Conservation (phyloP, 257 asterid genomes). For the Petunia secreta region DNA sequence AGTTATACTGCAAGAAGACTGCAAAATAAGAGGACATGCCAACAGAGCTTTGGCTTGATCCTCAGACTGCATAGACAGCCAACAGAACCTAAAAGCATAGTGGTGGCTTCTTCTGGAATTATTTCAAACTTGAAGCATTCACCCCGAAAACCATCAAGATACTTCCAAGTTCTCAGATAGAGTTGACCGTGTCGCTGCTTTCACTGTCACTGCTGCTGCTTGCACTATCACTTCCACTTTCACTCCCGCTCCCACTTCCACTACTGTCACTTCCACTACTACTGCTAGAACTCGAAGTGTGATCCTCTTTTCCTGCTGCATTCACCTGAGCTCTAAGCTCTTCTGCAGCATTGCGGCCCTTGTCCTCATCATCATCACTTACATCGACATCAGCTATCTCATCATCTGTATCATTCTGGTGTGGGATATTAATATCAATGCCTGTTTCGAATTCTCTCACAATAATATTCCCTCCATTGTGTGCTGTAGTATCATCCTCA, state of each 20-base stretch:
- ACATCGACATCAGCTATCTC: conserved; percentile 91
- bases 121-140: conserved; percentile 9
- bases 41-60: conserved; percentile 9
- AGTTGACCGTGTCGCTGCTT: conserved; percentile 67
- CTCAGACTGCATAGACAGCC: neutral
- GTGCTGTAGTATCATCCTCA: conserved; percentile 47
- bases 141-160: neutral
- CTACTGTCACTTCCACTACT: conserved; percentile 79
- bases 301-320: conserved; percentile 51
- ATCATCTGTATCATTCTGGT: conserved; percentile 69
- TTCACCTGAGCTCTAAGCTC: conserved; percentile 79
- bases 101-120: neutral
- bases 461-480: conserved; percentile 46
- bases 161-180: conserved; percentile 44
- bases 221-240: conserved; percentile 57
- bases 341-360: conserved; percentile 91
- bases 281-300: conserved; percentile 67
- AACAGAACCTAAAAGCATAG: neutral
- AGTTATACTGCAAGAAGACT: neutral
- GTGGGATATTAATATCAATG: conserved; percentile 84
- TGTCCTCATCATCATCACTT: conserved; percentile 75
- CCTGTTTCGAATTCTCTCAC: conserved; percentile 62
- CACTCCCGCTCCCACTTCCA: conserved; percentile 61
- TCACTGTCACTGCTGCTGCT: conserved; percentile 79
- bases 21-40: neutral